Evolutionary conservation across 345 rosid genomes (phyloP).

Genomic region (Reutealis trisperma): DNA sequence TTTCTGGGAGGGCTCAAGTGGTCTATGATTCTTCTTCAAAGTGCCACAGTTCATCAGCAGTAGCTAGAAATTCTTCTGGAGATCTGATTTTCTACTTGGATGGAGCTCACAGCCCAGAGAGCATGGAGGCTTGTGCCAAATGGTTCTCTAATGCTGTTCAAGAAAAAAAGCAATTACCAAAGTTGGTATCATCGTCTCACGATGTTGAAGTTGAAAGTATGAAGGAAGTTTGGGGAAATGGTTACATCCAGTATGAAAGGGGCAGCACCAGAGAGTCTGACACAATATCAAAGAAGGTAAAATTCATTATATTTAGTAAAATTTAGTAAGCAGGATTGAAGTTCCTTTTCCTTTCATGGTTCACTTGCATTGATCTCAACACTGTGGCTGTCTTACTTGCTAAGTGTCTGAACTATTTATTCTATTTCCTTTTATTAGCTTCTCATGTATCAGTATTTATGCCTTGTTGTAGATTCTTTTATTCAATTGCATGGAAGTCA

Average conservation of each 20-base stretch:
- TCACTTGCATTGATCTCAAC: slow-evolving; percentile 4
- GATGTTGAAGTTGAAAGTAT: slow-evolving; percentile 25
- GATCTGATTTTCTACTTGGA: slow-evolving; percentile 82
- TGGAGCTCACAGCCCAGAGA: slow-evolving; percentile 98
- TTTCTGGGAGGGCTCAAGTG: slow-evolving; percentile 83
- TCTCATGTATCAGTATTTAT: not conserved
- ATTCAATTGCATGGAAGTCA: slow-evolving; percentile 88
- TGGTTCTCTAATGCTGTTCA: slow-evolving; percentile 73
- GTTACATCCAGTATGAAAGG: slow-evolving; percentile 32
- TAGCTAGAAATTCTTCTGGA: slow-evolving; percentile 41
- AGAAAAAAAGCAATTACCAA: slow-evolving; percentile 30
- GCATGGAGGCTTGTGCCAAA: slow-evolving; percentile 89
- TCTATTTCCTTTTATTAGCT: slow-evolving; percentile 4
- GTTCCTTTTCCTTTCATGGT: not conserved
- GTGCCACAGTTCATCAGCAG: slow-evolving; percentile 31
- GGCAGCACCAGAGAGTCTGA: slow-evolving; percentile 28
- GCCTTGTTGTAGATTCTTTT: slow-evolving; percentile 62
- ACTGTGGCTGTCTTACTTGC: not conserved
- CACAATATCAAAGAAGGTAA: slow-evolving; percentile 66
- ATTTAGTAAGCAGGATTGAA: slow-evolving; percentile 3
- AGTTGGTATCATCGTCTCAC: slow-evolving; percentile 23
- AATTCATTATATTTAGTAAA: not conserved
- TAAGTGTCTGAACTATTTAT: not conserved
- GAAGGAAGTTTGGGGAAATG: slow-evolving; percentile 38
- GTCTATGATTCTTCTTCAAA: slow-evolving; percentile 53